A percentile compares a stretch with the other conserved stretches of the same genome.
These are phyloP conservation scores for Colletotrichum sp. DNA, from an alignment of 2,329 filamentous ascomycete species.

Conservation along the genomic window DNA sequence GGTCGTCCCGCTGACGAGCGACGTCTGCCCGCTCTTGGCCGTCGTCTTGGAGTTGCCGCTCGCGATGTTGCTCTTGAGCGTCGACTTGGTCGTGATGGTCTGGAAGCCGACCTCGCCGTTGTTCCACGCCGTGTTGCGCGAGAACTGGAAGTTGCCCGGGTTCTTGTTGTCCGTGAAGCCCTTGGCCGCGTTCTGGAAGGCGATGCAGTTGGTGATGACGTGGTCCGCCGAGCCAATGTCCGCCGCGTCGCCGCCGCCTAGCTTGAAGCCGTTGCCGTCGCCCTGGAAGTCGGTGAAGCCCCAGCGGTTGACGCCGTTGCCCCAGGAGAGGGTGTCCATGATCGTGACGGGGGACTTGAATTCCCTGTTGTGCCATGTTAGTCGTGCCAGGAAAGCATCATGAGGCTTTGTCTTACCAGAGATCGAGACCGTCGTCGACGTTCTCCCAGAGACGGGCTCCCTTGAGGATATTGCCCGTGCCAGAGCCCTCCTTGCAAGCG, in stretches of 20 bases:
- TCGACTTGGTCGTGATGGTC: constrained; percentile 36
- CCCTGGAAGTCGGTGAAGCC: constrained; percentile 45
- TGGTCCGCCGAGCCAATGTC: constrained; percentile 44
- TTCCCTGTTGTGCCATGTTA: not conserved
- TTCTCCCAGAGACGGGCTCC: constrained; percentile 54
- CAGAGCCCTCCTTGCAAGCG: constrained; percentile 50
- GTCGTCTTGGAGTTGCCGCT: constrained; percentile 30
- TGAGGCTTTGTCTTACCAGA: constrained; percentile 9
- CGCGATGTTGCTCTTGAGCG: constrained; percentile 43
- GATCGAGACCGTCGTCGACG: constrained; percentile 48
- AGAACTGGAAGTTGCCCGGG: constrained; percentile 41
- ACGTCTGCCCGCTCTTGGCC: constrained; percentile 26
- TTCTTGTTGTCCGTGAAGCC: constrained; percentile 53
- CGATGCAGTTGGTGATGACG: constrained; percentile 47
- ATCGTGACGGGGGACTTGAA: constrained; percentile 48
- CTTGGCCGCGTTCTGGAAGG: constrained; percentile 47
- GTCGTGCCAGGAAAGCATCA: not conserved
- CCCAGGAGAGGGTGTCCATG: constrained; percentile 48
- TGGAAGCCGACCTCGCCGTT: constrained; percentile 47
- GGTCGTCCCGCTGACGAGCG: constrained; percentile 24
- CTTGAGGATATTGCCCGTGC: constrained; percentile 48
- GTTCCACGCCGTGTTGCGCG: constrained; percentile 50
- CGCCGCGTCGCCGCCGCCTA: constrained; percentile 40
- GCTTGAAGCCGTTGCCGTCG: constrained; percentile 54
- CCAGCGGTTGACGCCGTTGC: constrained; percentile 52